Percentiles rank a stretch among this genome's conserved stretches.
These are phyloP conservation scores for Tuber indicum DNA, from an alignment of 495 filamentous ascomycete genomes.

Conservation along the genomic window DNA sequence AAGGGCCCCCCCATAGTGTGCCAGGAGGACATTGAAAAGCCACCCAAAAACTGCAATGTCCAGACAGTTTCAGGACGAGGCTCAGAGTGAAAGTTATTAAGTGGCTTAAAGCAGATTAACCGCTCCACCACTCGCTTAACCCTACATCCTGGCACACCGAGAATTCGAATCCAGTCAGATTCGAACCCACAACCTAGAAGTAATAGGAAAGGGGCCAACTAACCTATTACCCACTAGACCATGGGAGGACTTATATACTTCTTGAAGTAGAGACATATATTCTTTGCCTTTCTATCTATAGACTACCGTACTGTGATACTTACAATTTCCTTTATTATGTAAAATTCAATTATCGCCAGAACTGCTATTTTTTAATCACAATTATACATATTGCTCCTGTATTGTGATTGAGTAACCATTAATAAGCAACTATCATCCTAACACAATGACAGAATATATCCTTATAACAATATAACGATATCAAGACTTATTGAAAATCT, in stretches of 20 bases:
- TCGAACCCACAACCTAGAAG: background rate
- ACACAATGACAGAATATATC: too few species aligned
- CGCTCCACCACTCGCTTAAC: background rate
- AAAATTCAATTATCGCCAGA: too few species aligned
- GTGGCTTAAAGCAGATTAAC: background rate
- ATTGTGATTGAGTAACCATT: too few species aligned
- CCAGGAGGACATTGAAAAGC: background rate
- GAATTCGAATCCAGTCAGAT: background rate
- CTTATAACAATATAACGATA: too few species aligned
- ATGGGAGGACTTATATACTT: background rate
- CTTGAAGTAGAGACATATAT: too few species aligned
- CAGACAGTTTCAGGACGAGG: background rate
- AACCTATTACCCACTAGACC: background rate
- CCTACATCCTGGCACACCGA: background rate
- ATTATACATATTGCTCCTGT: too few species aligned
- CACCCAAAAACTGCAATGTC: background rate
- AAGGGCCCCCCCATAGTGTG: background rate
- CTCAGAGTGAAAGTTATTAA: background rate
- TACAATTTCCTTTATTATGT: too few species aligned
- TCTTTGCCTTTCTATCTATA: too few species aligned
- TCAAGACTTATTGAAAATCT: too few species aligned
- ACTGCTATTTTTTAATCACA: too few species aligned
- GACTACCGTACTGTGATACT: too few species aligned
- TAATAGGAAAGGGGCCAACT: background rate
- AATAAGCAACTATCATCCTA: too few species aligned